Conservation (phyloP, 306 rosid species). For the Gynostemma pentaphyllum region DNA sequence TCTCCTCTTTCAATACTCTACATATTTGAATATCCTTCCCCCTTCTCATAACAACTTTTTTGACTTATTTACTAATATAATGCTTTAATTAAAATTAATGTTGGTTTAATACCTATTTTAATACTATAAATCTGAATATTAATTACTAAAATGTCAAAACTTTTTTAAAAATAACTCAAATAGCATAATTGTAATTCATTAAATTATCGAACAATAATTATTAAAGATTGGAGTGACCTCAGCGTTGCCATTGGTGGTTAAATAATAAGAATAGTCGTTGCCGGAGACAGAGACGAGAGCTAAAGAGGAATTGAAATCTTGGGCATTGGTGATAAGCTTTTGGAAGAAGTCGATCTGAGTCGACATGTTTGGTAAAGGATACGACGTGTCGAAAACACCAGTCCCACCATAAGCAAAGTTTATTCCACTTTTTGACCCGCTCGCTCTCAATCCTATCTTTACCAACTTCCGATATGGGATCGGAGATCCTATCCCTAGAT, state of each 20-base stretch:
- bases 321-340: not conserved
- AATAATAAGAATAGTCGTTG: not conserved
- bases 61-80: too few species aligned
- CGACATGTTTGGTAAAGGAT: constrained; percentile 62
- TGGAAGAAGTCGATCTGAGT: constrained; percentile 33
- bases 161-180: too few species aligned
- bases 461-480: not conserved
- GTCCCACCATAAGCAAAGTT: not conserved
- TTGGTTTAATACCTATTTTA: too few species aligned
- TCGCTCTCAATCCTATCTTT: too few species aligned
- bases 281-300: constrained; percentile 5
- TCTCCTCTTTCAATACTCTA: too few species aligned
- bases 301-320: not conserved
- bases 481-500: not conserved
- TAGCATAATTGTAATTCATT: too few species aligned
- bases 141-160: too few species aligned
- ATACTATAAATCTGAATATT: too few species aligned
- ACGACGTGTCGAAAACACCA: not conserved
- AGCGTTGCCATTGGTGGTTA: not conserved
- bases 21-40: too few species aligned
- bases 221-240: not conserved
- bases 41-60: too few species aligned
- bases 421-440: not conserved
- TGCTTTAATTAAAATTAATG: too few species aligned
- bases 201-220: too few species aligned